A percentile compares a stretch with the other conserved stretches of the same genome.
Conservation (phyloP, 176 grass and related monocot species). For the Dendrocalamus sinicus region DNA sequence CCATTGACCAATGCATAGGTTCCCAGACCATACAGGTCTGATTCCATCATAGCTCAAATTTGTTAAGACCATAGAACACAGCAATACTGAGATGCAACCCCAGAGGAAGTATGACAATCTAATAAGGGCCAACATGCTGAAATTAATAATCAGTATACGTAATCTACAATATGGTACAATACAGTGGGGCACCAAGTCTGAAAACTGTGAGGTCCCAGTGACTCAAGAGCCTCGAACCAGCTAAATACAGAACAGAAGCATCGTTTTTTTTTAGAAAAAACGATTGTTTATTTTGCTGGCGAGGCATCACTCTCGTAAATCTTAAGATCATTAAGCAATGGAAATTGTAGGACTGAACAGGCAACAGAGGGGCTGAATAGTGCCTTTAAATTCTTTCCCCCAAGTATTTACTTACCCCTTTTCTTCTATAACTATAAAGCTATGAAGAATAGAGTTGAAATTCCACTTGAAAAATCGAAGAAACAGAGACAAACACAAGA, state of each 20-base stretch:
- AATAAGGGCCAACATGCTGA: constrained; percentile 9
- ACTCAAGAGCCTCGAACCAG: background rate
- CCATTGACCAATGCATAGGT: background rate
- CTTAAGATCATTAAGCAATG: constrained; percentile 22
- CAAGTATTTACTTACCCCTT: no score
- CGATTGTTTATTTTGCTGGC: background rate
- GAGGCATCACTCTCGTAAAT: constrained; percentile 2
- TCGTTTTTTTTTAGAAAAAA: no score
- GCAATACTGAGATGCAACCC: background rate
- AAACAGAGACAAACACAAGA: no score
- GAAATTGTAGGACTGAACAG: no score
- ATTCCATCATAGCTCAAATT: constrained; percentile 3
- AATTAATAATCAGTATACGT: background rate
- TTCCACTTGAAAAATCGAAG: no score
- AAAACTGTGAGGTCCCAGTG: background rate
- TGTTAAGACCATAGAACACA: background rate
- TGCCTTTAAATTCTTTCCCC: no score
- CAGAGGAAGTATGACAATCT: background rate
- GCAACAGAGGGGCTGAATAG: no score
- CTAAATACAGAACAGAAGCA: constrained; percentile 13
- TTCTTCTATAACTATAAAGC: no score
- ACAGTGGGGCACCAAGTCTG: background rate
- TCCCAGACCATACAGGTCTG: background rate
- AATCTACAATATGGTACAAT: background rate
- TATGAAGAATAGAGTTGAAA: no score